A percentile compares a stretch with the other conserved stretches of the same genome.
Conservation (phyloP, 768 basidiomycete species). For the Tricholoma hemisulphureum region DNA sequence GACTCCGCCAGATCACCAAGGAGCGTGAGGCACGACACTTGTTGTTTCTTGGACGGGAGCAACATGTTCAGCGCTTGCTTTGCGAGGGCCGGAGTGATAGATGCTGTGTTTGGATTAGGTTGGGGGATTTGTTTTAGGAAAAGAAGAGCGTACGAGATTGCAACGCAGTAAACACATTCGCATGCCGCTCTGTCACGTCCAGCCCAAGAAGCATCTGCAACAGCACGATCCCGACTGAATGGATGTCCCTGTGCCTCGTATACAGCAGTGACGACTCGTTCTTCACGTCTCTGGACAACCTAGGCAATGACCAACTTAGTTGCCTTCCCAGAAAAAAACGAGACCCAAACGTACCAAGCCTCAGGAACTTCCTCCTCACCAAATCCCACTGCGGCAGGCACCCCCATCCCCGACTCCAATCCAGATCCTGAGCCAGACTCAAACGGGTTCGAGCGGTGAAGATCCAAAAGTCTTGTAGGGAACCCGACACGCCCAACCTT, state of each 20-base stretch:
- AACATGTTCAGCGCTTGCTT: conserved; percentile 61
- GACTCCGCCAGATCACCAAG: conserved; percentile 55
- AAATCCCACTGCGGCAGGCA: background rate
- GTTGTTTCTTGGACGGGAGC: conserved; percentile 53
- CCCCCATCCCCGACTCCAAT: background rate
- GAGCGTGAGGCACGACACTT: conserved; percentile 54
- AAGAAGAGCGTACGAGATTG: conserved; percentile 45
- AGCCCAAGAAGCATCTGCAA: conserved; percentile 85
- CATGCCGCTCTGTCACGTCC: conserved; percentile 57
- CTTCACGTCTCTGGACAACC: conserved; percentile 76
- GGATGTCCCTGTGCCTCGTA: conserved; percentile 77
- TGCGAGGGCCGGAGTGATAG: conserved; percentile 51
- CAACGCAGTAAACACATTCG: conserved; percentile 57
- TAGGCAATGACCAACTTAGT: no score
- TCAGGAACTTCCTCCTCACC: conserved; percentile 32
- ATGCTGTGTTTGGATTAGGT: conserved; percentile 35
- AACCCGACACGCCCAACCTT: conserved; percentile 77
- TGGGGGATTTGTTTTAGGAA: background rate
- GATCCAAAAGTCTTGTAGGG: conserved; percentile 68
- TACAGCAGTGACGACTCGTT: conserved; percentile 75
- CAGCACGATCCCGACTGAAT: conserved; percentile 74
- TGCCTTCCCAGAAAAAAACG: no score
- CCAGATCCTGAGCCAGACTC: conserved; percentile 29
- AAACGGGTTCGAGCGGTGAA: conserved; percentile 85
- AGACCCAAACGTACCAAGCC: conserved; percentile 38